Base-by-base conservation (phyloP, 257 asterid species). In the Buddleja alternifolia region DNA sequence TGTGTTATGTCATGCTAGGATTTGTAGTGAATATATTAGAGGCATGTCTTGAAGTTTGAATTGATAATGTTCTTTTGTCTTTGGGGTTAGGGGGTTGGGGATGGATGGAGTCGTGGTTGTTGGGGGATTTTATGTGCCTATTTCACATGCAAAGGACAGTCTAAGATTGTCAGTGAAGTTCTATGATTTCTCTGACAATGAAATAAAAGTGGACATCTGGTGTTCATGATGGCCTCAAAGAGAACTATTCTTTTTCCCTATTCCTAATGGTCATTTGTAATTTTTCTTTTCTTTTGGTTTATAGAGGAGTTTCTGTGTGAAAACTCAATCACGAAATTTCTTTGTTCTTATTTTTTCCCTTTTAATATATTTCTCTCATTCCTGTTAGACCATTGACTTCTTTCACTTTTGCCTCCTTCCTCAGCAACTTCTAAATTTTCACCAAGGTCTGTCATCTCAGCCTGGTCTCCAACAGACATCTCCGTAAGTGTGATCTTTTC, bases 361-460 rank as follows among this genome's bases (percentile, higher is more conserved):
- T 39, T n/a, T 9, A 9, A 10, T n/a, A 10, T 54, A 36, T 58
- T n/a, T 0, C 19, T 44, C 10, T 24, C 32, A 10, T 23, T 17
- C 39, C 53, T 24, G 4, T 21, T 47, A 7, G 8, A 37, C 51
- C 9, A 2, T 40, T 71, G 66, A 36, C 60, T 63, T 25, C 36
- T 59, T 4, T 39, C 34, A 53, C 55, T 63, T 34, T 55, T 10
- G 5, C 34, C 23, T 36, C 20, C 15, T 14, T 25, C 63, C 75
- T 34, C 81, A 83, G 87, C 87, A 79, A 83, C 82, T 79, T 37
- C 60, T 75, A 77, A 51, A 78, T 12, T 72, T 73, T 59, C 83
- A 75, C 80, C 85, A 83, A 69, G 74, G 82, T 46, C 75, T 81
- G 40, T 36, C 74, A 52, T 76, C 92, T 67, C 92, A 81, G 70